phyloP scores from a whole-genome alignment of 148 eudicot genomes.

The Silene uniflora region DNA sequence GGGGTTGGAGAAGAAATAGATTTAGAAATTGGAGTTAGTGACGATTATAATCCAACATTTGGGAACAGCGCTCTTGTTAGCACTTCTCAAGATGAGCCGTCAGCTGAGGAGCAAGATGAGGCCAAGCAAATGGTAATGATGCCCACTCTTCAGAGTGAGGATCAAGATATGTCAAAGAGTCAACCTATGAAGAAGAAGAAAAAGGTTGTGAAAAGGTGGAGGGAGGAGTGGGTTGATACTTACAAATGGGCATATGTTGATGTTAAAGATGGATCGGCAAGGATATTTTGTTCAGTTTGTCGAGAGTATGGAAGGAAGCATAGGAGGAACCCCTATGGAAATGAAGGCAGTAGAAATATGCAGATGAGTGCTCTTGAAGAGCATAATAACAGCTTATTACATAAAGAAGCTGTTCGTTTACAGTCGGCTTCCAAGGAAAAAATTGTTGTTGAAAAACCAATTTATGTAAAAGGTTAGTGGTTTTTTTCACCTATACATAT shows the following conservation, averaged over 20 bases:
- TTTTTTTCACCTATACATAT: conserved; percentile 12
- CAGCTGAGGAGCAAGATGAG: conserved; percentile 70
- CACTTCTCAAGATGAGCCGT: conserved; percentile 61
- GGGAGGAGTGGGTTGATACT: conserved; percentile 99
- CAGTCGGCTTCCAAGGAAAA: conserved; percentile 97
- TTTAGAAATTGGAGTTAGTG: conserved; percentile 84
- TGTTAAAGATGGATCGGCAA: conserved; percentile 85
- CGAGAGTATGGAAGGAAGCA: conserved; percentile 97
- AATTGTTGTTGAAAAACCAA: conserved; percentile 73
- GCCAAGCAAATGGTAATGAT: conserved; percentile 64
- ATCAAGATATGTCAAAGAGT: conserved; percentile 64
- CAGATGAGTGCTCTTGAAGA: conserved; percentile 99
- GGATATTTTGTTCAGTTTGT: conserved; percentile 93
- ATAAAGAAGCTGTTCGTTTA: conserved; percentile 92
- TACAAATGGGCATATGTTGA: conserved; percentile 99
- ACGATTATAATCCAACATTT: conserved; percentile 73
- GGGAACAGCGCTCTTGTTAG: conserved; percentile 49
- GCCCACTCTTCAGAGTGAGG: conserved; percentile 56
- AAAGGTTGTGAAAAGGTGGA: conserved; percentile 97
- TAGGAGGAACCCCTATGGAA: conserved; percentile 94
- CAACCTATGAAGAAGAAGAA: conserved; percentile 83
- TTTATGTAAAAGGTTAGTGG: conserved; percentile 81
- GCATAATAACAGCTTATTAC: conserved; percentile 93
- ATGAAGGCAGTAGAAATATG: conserved; percentile 99
- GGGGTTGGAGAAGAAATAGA: conserved; percentile 94